phyloP scores from a whole-genome alignment of 352 stramenopile genomes.

The Globisporangium mamillatum region DNA sequence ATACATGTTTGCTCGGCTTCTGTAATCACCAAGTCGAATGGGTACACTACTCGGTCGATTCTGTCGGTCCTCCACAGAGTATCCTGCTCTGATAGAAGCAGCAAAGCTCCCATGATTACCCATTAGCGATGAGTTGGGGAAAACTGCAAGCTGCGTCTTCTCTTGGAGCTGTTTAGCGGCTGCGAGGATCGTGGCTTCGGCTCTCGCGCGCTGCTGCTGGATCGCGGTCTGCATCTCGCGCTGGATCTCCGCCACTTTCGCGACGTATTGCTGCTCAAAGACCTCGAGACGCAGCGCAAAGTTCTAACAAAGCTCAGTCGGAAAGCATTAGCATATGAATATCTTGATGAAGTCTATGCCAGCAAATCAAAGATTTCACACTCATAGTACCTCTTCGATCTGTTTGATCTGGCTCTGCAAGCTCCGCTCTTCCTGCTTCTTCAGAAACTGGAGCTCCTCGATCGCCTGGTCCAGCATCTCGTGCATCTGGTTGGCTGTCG shows the following conservation, averaged over 20 bases:
- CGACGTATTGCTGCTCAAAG: conserved; percentile 62
- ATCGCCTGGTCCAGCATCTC: conserved; percentile 46
- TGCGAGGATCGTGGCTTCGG: conserved; percentile 34
- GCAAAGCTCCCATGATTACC: neutral
- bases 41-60: neutral
- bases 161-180: conserved; percentile 47
- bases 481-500: conserved; percentile 45
- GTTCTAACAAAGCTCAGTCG: conserved; percentile 24
- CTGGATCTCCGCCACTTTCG: conserved; percentile 52
- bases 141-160: conserved; percentile 32
- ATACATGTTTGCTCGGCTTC: neutral
- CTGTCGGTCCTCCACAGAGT: neutral
- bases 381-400: conserved; percentile 43
- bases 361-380: neutral
- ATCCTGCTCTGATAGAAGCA: neutral
- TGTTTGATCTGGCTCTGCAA: conserved; percentile 43
- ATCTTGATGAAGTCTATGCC: neutral
- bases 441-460: conserved; percentile 51
- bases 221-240: conserved; percentile 48
- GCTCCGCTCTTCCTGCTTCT: conserved; percentile 45
- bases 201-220: conserved; percentile 36
- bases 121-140: neutral
- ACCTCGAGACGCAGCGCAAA: conserved; percentile 53
- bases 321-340: neutral
- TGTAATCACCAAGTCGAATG: neutral